phyloP scores from a whole-genome alignment of 768 basidiomycete species.

The Termitomyces sp. region DNA sequence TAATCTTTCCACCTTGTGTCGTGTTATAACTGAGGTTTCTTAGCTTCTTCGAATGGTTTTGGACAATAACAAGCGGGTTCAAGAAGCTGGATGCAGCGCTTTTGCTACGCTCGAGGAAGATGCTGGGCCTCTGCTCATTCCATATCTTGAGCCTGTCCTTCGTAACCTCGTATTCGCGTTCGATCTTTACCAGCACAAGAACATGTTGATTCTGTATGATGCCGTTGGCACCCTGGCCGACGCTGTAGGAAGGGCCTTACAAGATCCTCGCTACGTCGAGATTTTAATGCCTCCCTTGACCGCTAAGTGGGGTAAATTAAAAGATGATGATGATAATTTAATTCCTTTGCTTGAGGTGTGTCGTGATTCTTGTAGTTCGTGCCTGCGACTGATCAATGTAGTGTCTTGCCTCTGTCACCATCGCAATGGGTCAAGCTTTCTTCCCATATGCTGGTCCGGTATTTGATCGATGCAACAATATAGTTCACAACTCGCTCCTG shows the following conservation, averaged over 20 bases:
- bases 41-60: conserved; percentile 96
- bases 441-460: conserved; percentile 84
- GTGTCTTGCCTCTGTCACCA: conserved; percentile 97
- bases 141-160: conserved; percentile 92
- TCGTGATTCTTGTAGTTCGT: neutral
- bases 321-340: conserved; percentile 87
- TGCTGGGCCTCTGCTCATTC: conserved; percentile 82
- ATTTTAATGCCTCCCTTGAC: conserved; percentile 96
- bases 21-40: neutral
- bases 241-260: conserved; percentile 84
- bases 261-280: conserved; percentile 83
- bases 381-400: conserved; percentile 22
- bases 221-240: conserved; percentile 98
- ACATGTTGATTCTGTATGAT: conserved; percentile 96
- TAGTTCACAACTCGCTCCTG: conserved; percentile 78
- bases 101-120: conserved; percentile 99
- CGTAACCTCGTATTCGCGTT: conserved; percentile 95
- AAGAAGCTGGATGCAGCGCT: conserved; percentile 98
- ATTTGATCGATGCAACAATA: conserved; percentile 83
- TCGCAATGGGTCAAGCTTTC: conserved; percentile 90
- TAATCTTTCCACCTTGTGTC: neutral
- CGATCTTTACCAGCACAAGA: conserved; percentile 98
- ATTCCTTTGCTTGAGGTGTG: conserved; percentile 93
- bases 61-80: conserved; percentile 97
- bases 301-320: conserved; percentile 82